A percentile compares a stretch with the other conserved stretches of the same genome.
Evolutionary conservation across 1,284 basidiomycete genomes (phyloP).

Genomic region (Irpex sp.): DNA sequence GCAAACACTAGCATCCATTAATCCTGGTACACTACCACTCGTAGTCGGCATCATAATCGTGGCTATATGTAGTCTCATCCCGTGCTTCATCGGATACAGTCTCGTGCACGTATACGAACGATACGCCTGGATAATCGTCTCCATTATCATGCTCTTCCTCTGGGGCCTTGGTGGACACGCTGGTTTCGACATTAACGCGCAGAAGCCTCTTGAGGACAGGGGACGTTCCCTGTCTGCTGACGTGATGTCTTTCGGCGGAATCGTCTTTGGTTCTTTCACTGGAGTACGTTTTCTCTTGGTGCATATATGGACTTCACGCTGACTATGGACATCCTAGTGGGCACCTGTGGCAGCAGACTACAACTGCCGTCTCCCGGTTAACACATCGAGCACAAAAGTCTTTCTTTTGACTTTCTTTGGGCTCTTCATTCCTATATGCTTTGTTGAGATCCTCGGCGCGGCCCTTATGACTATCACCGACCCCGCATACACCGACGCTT

Average conservation of each 20-base stretch:
- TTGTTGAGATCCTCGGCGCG: constrained; percentile 54
- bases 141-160: constrained; percentile 53
- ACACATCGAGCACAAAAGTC: constrained; percentile 41
- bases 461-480: constrained; percentile 54
- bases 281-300: constrained; percentile 32
- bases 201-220: constrained; percentile 40
- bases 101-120: constrained; percentile 58
- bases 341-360: constrained; percentile 52
- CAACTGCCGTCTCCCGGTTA: constrained; percentile 47
- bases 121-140: constrained; percentile 56
- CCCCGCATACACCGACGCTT: constrained; percentile 45
- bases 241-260: constrained; percentile 55
- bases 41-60: constrained; percentile 44
- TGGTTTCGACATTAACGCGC: constrained; percentile 44
- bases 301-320: background rate
- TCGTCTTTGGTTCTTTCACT: constrained; percentile 51
- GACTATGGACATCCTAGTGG: constrained; percentile 28
- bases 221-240: constrained; percentile 41
- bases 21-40: constrained; percentile 38
- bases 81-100: constrained; percentile 48
- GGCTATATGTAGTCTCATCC: constrained; percentile 39
- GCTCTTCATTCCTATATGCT: constrained; percentile 50
- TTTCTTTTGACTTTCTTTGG: constrained; percentile 57
- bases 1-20: constrained; percentile 42
- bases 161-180: constrained; percentile 52